Percentiles rank a stretch among this genome's conserved stretches.
These are phyloP conservation scores for Crataegus laevigata DNA, from an alignment of 306 rosid species.

Conservation along the genomic window DNA sequence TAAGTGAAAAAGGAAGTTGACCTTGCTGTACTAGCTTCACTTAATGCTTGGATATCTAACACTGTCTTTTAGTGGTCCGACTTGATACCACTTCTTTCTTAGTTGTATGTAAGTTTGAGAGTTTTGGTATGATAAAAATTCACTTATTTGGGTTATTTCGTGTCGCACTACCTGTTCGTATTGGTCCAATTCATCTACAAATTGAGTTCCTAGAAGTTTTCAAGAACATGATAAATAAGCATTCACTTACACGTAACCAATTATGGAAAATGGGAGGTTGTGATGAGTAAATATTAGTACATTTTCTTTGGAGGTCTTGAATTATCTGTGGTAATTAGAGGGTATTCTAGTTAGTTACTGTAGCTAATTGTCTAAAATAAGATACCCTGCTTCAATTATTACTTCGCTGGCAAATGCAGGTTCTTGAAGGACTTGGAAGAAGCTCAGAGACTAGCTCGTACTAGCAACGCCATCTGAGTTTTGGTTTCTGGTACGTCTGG, in stretches of 20 bases:
- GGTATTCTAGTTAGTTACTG: constrained; percentile 13
- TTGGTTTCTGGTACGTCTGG: constrained; percentile 10
- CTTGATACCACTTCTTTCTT: neutral
- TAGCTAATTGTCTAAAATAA: neutral
- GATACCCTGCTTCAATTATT: constrained; percentile 1
- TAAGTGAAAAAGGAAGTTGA: constrained; percentile 1
- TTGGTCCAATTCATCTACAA: neutral
- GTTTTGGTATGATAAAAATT: neutral
- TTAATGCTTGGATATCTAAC: constrained; percentile 1
- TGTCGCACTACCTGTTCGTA: neutral
- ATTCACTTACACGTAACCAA: neutral
- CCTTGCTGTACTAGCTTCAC: neutral
- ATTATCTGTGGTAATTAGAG: neutral
- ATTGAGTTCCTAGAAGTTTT: neutral
- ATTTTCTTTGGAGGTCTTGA: neutral
- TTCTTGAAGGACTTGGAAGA: constrained; percentile 94
- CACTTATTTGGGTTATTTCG: neutral
- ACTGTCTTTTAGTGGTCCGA: neutral
- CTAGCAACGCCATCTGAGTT: constrained; percentile 48
- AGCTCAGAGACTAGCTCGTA: constrained; percentile 75
- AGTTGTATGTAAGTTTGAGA: neutral
- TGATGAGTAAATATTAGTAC: neutral
- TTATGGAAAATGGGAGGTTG: neutral
- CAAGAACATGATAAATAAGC: neutral
- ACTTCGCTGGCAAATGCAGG: constrained; percentile 38